A percentile compares a stretch with the other conserved stretches of the same genome.
These are phyloP conservation scores for Saccharum spontaneum DNA, from an alignment of 176 grass and related monocot genomes.

Conservation along the genomic window DNA sequence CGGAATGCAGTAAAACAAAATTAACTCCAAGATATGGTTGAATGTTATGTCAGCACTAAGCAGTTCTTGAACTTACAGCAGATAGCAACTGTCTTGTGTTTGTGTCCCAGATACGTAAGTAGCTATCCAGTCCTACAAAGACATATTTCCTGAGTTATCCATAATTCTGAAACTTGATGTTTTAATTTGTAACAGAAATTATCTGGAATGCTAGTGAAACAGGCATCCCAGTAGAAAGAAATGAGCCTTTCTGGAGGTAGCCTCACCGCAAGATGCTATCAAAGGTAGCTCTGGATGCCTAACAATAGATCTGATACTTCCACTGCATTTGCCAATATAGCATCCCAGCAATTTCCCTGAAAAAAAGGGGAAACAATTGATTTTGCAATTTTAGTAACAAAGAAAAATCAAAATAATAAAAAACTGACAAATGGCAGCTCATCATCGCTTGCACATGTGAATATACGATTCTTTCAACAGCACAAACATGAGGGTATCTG, in stretches of 20 bases:
- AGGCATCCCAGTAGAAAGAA: not conserved
- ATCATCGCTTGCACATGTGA: not conserved
- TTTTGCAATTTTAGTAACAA: not conserved
- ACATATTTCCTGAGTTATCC: conserved; percentile 8
- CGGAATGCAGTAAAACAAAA: not conserved
- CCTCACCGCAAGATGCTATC: conserved; percentile 93
- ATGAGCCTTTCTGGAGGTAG: not conserved
- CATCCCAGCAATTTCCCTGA: conserved; percentile 88
- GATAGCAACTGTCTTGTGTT: conserved; percentile 79
- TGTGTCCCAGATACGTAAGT: conserved; percentile 90
- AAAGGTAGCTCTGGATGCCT: conserved; percentile 81
- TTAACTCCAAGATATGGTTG: not conserved
- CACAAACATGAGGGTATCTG: not conserved
- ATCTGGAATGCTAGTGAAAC: not conserved
- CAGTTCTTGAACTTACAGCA: conserved; percentile 47
- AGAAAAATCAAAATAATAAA: not conserved
- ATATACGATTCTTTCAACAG: not conserved
- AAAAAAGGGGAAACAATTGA: not conserved
- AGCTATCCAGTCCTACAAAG: conserved; percentile 78
- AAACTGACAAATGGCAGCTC: conserved; percentile 10
- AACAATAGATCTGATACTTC: conserved; percentile 93
- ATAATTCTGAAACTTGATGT: conserved; percentile 5
- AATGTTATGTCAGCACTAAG: not conserved
- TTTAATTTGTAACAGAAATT: not conserved
- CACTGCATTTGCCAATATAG: conserved; percentile 92